Evolutionary conservation across 1,139 yeast genomes (phyloP).

Genomic region (Blastobotrys buckinghamii): DNA sequence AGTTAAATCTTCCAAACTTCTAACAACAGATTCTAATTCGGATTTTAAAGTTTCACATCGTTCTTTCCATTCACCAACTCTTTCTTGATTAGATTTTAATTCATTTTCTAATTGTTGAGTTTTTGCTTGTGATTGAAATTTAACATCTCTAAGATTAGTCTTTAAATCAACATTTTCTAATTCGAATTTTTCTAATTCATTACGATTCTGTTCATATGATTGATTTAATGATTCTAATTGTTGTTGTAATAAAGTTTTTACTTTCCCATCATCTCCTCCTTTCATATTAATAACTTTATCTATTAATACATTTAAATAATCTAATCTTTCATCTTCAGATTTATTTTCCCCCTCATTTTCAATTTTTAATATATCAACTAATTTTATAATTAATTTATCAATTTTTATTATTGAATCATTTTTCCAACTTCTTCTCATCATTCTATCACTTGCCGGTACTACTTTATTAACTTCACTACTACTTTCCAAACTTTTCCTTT

Average conservation of each 20-base stretch:
- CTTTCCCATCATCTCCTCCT: slow-evolving; percentile 10
- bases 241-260: slow-evolving; percentile 17
- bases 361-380: background rate
- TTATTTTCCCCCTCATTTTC: background rate
- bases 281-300: background rate
- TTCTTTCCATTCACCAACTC: slow-evolving; percentile 29
- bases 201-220: slow-evolving; percentile 25
- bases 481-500: background rate
- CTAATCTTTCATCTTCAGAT: background rate
- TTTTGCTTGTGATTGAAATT: slow-evolving; percentile 28
- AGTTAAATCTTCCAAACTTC: slow-evolving; percentile 34
- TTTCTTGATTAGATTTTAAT: slow-evolving; percentile 24
- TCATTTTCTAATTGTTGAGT: slow-evolving; percentile 26
- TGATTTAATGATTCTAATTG: slow-evolving; percentile 21
- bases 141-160: slow-evolving; percentile 30
- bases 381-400: background rate
- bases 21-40: slow-evolving; percentile 31
- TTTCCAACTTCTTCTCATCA: slow-evolving; percentile 1
- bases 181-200: slow-evolving; percentile 30
- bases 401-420: background rate
- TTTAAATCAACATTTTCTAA: slow-evolving; percentile 34
- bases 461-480: background rate
- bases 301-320: background rate
- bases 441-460: background rate
- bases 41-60: slow-evolving; percentile 29